Conservation (phyloP, 1,139 yeast species). For the Lodderomyces orthopsilosis region DNA sequence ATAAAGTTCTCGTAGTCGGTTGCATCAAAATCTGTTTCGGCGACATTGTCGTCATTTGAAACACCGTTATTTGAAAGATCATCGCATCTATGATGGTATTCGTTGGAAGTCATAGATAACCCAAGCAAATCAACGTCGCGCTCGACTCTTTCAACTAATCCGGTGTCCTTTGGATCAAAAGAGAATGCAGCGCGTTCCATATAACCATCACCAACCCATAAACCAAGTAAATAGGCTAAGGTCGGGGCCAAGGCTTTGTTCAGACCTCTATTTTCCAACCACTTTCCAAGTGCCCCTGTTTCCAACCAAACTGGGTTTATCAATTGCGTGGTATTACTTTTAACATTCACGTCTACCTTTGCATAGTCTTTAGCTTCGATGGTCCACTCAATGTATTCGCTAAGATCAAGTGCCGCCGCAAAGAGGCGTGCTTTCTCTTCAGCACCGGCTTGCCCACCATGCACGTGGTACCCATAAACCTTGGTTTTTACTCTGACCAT, state of each 20-base stretch:
- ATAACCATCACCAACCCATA: slow-evolving; percentile 22
- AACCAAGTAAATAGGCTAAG: slow-evolving; percentile 33
- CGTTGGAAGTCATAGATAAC: too few relatives aligned
- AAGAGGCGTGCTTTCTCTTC: slow-evolving; percentile 18
- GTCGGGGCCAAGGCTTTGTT: slow-evolving; percentile 16
- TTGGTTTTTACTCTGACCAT: slow-evolving; percentile 17
- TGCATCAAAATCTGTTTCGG: too few relatives aligned
- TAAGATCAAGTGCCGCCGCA: slow-evolving; percentile 13
- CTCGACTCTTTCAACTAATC: too few relatives aligned
- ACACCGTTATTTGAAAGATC: too few relatives aligned
- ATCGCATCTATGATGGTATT: too few relatives aligned
- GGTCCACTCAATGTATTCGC: slow-evolving; percentile 27
- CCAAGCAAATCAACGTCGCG: too few relatives aligned
- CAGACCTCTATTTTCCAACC: slow-evolving; percentile 14
- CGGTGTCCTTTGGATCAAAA: too few relatives aligned
- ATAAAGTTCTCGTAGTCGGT: not conserved
- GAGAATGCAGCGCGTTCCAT: too few relatives aligned
- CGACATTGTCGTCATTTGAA: too few relatives aligned
- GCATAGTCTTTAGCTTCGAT: slow-evolving; percentile 31
- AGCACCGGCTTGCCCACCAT: slow-evolving; percentile 16
- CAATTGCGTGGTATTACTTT: slow-evolving; percentile 26
- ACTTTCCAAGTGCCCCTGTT: slow-evolving; percentile 20
- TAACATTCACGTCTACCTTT: slow-evolving; percentile 19
- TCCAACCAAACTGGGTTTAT: slow-evolving; percentile 31
- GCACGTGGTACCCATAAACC: slow-evolving; percentile 14